Evolutionary conservation across 2,329 filamentous ascomycete genomes (phyloP), one percentile per base, ranked within the genome.

Genomic region (Stagonosporopsis rhizophila): DNA sequence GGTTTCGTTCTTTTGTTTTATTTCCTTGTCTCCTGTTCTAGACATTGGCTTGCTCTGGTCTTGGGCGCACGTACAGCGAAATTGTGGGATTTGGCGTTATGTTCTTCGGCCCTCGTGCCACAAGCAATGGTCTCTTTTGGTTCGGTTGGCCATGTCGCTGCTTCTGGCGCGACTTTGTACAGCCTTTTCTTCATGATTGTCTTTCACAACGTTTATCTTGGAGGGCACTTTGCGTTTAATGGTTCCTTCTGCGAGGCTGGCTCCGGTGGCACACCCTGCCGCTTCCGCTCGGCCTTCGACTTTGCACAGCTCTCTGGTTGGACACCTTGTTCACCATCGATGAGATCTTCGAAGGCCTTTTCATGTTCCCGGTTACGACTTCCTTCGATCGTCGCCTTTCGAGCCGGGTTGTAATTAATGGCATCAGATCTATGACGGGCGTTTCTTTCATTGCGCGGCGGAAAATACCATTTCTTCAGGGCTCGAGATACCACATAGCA

Each of bases 401-500:
- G 59, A 66, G 58, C 42, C 65, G 67, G 69, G 58, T 67, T 74
- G 71, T 75, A 75, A 74, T 75, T 75, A 75, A 74, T 74, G 71
- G 71, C 67, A 73, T 69, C 66, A 66, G 67, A 68, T 67, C 60
- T 60, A 67, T 50, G 70, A 72, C 57, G 55, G 68, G 64, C 64
- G 66, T 67, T 65, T 65, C 61, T 56, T 61, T 64, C 41, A 58
- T 60, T 61, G 60, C 51, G 59, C 49, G 62, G 63, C 54, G 67
- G 63, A 61, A 68, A 66, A 67, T 59, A 61, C 56, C 61, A 62
- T 65, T 58, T 65, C 54, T 58, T 59, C 58, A 66, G 55, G 61
- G 60, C 59, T 69, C 56, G 47, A 63, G 53, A 64, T 66, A 67
- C 63, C 58, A 67, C 51, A 61, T 45, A 59, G 65, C 62, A 68